Base-by-base conservation (phyloP, 2,329 filamentous ascomycete genomes). In the Aspergillus nomiae region DNA sequence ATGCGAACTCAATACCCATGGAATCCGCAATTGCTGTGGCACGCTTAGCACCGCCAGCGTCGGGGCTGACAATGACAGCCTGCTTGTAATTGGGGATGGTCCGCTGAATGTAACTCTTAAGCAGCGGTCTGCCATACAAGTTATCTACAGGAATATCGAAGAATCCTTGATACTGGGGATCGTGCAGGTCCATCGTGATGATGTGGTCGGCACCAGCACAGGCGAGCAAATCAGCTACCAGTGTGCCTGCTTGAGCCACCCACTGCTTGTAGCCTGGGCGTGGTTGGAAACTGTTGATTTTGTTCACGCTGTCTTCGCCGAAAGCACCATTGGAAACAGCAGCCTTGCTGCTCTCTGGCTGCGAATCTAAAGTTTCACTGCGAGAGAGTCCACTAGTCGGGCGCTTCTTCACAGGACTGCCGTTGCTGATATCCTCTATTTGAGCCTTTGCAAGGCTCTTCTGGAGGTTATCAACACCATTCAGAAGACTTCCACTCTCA, bases 141-240 rank as follows among this genome's bases (percentile, higher is more conserved):
- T 99, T 99, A 81, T 99, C 95, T 61, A 99, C 95, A 2, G 95
- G 95, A 63, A 98, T 97, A 75, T 99, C 94, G 75, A 99, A 98
- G 84, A 97, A 99, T 59, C 95, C 95, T 80, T 99, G 95, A 75
- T 98, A 98, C 79, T 99, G 93, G 48, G 92, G 91, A 77, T 97
- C 94, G 76, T 95, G 92, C 58, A 99, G 86, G 75, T 99, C 95
- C 91, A 99, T 96, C 36, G 94, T 97, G 76, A 98, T 97, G 76
- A 95, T 90, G 79, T 98, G 95, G 77, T 99, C 94, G 53, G 95
- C 93, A 68, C 95, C 95, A 67, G 95, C 94, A 80, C 94, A 97
- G 46, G 93, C 97, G 68, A 99, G 84, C 51, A 99, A 87, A 76
- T 98, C 94, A 57, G 95, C 95, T 56, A 99, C 91, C 62, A 99